These are phyloP conservation scores for Calocera cornea DNA, from an alignment of 768 basidiomycete genomes.

Conservation along the genomic window DNA sequence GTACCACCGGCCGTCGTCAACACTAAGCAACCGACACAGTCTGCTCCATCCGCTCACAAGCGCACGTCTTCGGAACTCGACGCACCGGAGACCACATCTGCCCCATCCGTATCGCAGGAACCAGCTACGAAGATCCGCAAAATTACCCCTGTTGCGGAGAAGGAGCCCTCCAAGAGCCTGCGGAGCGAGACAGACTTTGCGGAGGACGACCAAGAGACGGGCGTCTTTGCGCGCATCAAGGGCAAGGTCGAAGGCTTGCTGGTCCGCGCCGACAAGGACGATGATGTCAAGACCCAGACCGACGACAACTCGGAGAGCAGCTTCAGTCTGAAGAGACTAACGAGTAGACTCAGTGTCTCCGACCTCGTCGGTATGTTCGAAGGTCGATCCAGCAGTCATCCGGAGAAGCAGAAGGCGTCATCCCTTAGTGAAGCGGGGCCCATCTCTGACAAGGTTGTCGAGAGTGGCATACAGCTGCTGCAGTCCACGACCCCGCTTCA, in stretches of 20 bases:
- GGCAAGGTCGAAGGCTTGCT: background rate
- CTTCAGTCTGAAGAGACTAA: background rate
- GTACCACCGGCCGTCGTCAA: background rate
- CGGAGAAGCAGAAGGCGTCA: background rate
- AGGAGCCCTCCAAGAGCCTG: background rate
- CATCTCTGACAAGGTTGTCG: background rate
- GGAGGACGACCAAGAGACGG: background rate
- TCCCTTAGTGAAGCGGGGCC: background rate
- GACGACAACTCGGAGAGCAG: background rate
- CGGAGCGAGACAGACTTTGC: background rate
- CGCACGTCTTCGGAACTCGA: background rate
- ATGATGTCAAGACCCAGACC: background rate
- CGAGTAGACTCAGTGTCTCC: background rate
- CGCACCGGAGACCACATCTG: background rate
- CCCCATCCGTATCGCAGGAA: background rate
- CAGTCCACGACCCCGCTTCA: conserved; percentile 10
- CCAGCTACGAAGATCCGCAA: background rate
- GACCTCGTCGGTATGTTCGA: background rate
- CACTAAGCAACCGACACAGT: background rate
- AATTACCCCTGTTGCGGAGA: background rate
- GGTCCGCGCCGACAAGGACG: background rate
- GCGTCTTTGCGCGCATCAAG: background rate
- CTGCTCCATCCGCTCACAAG: background rate
- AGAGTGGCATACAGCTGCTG: background rate
- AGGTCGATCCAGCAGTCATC: background rate